These are phyloP conservation scores for Mortierella sp. DNA, from an alignment of 371 early-diverging fungal genomes.

Conservation along the genomic window DNA sequence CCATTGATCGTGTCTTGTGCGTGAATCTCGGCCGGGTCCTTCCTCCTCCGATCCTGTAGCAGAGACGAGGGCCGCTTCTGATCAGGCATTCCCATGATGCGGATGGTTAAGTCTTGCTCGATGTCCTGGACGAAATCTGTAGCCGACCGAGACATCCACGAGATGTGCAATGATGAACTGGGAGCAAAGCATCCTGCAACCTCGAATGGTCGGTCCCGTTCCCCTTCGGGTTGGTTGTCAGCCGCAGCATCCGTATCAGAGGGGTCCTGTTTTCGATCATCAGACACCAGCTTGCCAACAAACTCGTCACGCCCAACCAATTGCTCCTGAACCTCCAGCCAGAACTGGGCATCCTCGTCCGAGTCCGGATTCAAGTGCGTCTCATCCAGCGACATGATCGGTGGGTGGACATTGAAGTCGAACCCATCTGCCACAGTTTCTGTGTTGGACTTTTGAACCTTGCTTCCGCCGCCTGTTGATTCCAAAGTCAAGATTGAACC, in stretches of 20 bases:
- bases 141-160: slow-evolving; percentile 40
- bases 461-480: background rate
- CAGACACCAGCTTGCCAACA: slow-evolving; percentile 25
- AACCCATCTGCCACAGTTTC: background rate
- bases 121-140: slow-evolving; percentile 31
- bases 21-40: slow-evolving; percentile 50
- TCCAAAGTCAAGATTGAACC: background rate
- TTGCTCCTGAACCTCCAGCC: slow-evolving; percentile 48
- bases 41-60: slow-evolving; percentile 34
- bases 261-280: background rate
- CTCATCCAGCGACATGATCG: slow-evolving; percentile 35
- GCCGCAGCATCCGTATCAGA: background rate
- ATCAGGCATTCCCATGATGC: slow-evolving; percentile 35
- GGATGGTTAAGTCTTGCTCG: slow-evolving; percentile 36
- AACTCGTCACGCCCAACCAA: slow-evolving; percentile 30
- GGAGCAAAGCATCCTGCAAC: slow-evolving; percentile 47
- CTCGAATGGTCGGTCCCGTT: background rate
- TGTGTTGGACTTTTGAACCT: background rate
- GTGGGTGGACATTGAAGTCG: slow-evolving; percentile 46
- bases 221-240: background rate
- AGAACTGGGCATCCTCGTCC: slow-evolving; percentile 54
- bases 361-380: slow-evolving; percentile 46
- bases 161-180: slow-evolving; percentile 42
- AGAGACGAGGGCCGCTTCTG: slow-evolving; percentile 36
- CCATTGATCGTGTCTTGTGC: slow-evolving; percentile 11